These are phyloP conservation scores for Apiospora pterosperma DNA, from an alignment of 2,329 filamentous ascomycete genomes.

Conservation along the genomic window DNA sequence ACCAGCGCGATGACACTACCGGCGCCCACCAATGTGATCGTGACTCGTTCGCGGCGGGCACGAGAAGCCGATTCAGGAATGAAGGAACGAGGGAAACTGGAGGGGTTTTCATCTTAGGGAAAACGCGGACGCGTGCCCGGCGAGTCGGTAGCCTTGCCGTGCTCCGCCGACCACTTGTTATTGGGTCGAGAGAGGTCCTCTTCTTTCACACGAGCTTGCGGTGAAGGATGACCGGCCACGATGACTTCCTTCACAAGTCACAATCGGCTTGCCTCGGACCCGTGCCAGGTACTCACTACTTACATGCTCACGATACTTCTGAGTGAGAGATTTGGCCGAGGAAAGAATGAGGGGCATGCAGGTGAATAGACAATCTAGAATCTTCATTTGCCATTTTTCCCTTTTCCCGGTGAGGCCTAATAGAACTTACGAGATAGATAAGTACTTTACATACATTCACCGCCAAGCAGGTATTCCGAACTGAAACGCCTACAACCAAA, in stretches of 20 bases:
- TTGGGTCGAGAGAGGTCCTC: background rate
- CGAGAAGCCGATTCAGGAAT: background rate
- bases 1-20: background rate
- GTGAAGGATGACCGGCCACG: background rate
- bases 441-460: background rate
- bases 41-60: background rate
- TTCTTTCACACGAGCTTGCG: conserved; percentile 1
- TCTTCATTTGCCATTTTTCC: background rate
- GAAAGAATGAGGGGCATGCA: background rate
- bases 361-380: background rate
- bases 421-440: background rate
- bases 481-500: background rate
- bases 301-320: background rate
- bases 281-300: background rate
- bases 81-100: background rate
- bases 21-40: background rate
- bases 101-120: background rate
- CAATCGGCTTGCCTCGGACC: background rate
- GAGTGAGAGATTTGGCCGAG: background rate
- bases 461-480: background rate
- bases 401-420: background rate
- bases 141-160: conserved; percentile 1
- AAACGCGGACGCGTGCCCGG: conserved; percentile 1
- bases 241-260: background rate
- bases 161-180: background rate